Evolutionary conservation across 192 early-diverging fungal species (phyloP), one percentile per base, ranked within the genome.

Genomic region (Thamnidium elegans): DNA sequence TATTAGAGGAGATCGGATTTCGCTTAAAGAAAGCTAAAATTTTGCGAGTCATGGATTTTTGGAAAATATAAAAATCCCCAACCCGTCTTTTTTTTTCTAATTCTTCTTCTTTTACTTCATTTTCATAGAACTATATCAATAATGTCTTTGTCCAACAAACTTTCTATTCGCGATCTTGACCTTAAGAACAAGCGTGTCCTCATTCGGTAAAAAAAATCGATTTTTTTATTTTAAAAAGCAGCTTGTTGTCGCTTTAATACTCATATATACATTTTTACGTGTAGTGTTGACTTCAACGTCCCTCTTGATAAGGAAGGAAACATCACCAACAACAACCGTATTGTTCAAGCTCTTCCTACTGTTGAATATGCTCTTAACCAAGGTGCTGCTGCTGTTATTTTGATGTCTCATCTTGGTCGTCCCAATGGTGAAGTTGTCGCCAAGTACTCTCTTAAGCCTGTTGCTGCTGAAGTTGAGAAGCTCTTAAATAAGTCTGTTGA

Each of bases 231-330:
- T 17, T 26, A 26, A 26, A 26, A 26, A 26, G 26, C 26, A 26
- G 26, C 26, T n/a, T n/a, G n/a, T n/a, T n/a, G n/a, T n/a, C n/a
- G n/a, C n/a, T 26, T 26, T 26, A 26, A 26, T 26, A 26, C 26
- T 26, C 26, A 26, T 3, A 26, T 26, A 26, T 3, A 26, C 50
- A 31, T 58, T 63, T 34, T 9, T 63, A 45, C 15, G 46, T 42
- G 30, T 26, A 94, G 91, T 52, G 95, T 97, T 39, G 95, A 99
- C 87, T 99, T 99, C 77, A 99, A 99, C 78, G 97, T 99, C n/a
- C 97, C 97, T 50, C 90, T 97, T 68, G 36, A 39, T 39, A 88
- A 90, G 69, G 83, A 91, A 43, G 89, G 87, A 66, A 87, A 88
- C 71, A 97, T 99, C 76, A 89, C 94, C 63, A 97, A 97, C 89